These are phyloP conservation scores for Cyberlindnera subsufficiens DNA, from an alignment of 805 yeast species.

Conservation along the genomic window DNA sequence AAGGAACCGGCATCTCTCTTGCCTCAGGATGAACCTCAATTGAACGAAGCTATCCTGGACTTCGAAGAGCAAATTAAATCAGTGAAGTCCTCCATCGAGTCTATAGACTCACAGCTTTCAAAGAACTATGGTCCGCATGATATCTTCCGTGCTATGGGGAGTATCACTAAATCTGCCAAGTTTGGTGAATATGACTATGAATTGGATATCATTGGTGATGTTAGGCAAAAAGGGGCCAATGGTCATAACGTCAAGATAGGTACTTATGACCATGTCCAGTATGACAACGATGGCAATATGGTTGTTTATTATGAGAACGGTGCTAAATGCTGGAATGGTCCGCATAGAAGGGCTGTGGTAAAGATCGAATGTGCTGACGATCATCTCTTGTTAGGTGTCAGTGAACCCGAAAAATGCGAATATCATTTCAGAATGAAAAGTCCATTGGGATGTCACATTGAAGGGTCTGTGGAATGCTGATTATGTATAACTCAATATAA, in stretches of 20 bases:
- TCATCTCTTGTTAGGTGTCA: slow-evolving; percentile 52
- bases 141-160: slow-evolving; percentile 52
- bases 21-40: slow-evolving; percentile 14
- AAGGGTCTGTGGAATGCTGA: not conserved
- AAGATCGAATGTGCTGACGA: slow-evolving; percentile 61
- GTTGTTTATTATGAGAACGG: slow-evolving; percentile 50
- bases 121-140: slow-evolving; percentile 55
- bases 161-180: slow-evolving; percentile 39
- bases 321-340: slow-evolving; percentile 92
- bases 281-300: slow-evolving; percentile 27
- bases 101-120: slow-evolving; percentile 5
- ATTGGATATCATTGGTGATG: slow-evolving; percentile 49
- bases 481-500: too few species aligned
- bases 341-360: slow-evolving; percentile 64
- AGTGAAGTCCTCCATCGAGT: not conserved
- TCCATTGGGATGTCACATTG: slow-evolving; percentile 34
- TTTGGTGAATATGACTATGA: slow-evolving; percentile 70
- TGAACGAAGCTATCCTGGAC: slow-evolving; percentile 6
- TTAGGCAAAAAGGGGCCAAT: slow-evolving; percentile 51
- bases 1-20: slow-evolving; percentile 2
- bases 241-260: slow-evolving; percentile 47
- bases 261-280: slow-evolving; percentile 22
- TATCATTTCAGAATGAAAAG: slow-evolving; percentile 47
- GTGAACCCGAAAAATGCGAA: slow-evolving; percentile 87
- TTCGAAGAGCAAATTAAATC: slow-evolving; percentile 3